Conservation (phyloP, 371 early-diverging fungal genomes). For the Coemansia sp. region DNA sequence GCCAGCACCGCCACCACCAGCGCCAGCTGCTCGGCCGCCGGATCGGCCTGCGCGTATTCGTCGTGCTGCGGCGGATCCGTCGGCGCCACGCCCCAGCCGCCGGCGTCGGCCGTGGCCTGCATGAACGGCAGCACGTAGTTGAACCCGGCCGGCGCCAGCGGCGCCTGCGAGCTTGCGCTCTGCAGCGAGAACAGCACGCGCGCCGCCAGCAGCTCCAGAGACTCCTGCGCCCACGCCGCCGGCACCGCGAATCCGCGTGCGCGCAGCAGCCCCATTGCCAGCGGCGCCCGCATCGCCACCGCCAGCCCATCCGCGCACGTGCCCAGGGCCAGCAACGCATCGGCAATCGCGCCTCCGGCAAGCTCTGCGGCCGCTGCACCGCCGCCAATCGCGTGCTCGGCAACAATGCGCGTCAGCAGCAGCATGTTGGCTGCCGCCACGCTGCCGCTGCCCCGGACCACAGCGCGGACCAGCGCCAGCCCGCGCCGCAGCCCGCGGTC, state of each 20-base stretch:
- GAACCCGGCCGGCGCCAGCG: constrained; percentile 73
- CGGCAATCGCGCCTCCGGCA: constrained; percentile 29
- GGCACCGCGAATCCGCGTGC: constrained; percentile 57
- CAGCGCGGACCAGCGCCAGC: constrained; percentile 63
- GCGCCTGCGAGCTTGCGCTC: constrained; percentile 62
- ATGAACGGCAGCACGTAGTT: constrained; percentile 81
- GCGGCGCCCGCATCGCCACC: constrained; percentile 9
- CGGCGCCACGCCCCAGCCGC: constrained; percentile 54
- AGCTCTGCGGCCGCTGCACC: constrained; percentile 18
- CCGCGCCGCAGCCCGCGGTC: constrained; percentile 59
- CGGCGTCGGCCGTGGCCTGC: constrained; percentile 65
- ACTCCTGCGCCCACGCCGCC: constrained; percentile 69
- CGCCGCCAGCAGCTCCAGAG: constrained; percentile 63
- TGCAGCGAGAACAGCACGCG: constrained; percentile 77
- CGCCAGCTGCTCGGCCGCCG: constrained; percentile 70
- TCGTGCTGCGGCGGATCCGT: constrained; percentile 50
- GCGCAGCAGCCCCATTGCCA: constrained; percentile 68
- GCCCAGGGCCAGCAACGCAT: constrained; percentile 20
- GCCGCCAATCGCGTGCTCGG: constrained; percentile 41
- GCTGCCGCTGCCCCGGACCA: constrained; percentile 65
- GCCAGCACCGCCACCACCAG: constrained; percentile 75
- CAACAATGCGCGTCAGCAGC: constrained; percentile 51
- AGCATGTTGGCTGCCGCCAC: constrained; percentile 45
- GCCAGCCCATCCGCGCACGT: constrained; percentile 42
- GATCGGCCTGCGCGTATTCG: constrained; percentile 58